phyloP scores from a whole-genome alignment of 1,139 yeast species.

The Pichia kudriavzevii region DNA sequence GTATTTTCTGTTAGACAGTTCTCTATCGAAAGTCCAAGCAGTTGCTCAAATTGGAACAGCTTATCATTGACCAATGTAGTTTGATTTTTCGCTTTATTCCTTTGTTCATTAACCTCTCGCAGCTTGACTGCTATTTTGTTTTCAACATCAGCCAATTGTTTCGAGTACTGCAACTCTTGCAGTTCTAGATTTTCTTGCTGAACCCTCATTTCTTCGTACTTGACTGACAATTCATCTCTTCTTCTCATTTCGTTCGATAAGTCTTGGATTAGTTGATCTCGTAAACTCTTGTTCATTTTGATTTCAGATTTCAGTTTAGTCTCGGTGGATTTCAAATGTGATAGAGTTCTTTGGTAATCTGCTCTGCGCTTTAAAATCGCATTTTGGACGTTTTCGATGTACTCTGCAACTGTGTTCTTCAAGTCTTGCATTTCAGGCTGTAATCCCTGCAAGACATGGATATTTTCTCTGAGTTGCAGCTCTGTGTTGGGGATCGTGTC shows the following conservation, averaged over 20 bases:
- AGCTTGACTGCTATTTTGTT: constrained; percentile 17
- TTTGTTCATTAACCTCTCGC: constrained; percentile 20
- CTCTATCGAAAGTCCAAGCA: constrained; percentile 41
- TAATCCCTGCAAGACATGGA: constrained; percentile 19
- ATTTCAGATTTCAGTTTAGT: constrained; percentile 16
- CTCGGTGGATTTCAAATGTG: constrained; percentile 17
- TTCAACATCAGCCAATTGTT: constrained; percentile 19
- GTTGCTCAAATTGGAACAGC: constrained; percentile 37
- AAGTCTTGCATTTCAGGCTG: constrained; percentile 21
- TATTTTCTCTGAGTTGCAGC: constrained; percentile 7
- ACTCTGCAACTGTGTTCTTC: constrained; percentile 14
- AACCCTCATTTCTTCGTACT: constrained; percentile 22
- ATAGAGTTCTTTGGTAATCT: constrained; percentile 19
- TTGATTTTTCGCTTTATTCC: constrained; percentile 21
- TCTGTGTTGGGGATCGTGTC: too few relatives aligned
- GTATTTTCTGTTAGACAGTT: neutral
- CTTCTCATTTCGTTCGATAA: constrained; percentile 18
- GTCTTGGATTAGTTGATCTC: constrained; percentile 18
- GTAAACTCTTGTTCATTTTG: constrained; percentile 12
- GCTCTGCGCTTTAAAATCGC: constrained; percentile 17
- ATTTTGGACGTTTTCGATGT: constrained; percentile 15
- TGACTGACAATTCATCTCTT: constrained; percentile 22
- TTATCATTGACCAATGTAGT: constrained; percentile 28
- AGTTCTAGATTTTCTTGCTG: constrained; percentile 22
- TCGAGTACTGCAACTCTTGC: constrained; percentile 18